Conservation (phyloP, 148 eudicot genomes). For the Vaccinium corymbosum region DNA sequence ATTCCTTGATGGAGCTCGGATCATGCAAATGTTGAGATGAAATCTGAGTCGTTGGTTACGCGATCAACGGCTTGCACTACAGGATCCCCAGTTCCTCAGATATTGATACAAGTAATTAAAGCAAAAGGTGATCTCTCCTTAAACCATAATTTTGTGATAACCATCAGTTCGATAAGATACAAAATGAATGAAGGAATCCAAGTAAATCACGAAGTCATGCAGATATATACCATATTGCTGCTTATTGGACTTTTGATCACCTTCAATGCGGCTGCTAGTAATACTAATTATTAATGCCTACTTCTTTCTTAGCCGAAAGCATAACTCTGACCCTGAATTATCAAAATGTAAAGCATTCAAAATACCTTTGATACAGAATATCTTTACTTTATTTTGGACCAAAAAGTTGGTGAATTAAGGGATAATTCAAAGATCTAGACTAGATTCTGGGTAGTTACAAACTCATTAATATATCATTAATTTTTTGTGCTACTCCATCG, state of each 20-base stretch:
- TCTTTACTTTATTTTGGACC: neutral
- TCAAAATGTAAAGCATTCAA: neutral
- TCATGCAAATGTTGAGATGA: no score
- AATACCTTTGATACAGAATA: neutral
- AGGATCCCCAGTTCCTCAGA: no score
- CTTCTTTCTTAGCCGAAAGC: slow-evolving; percentile 1
- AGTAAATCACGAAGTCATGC: neutral
- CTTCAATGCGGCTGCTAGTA: neutral
- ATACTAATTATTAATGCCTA: neutral
- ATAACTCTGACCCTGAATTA: neutral
- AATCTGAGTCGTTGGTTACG: no score
- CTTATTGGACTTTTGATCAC: neutral
- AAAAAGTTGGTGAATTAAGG: neutral
- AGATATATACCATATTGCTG: neutral
- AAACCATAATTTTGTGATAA: no score
- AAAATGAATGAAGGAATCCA: neutral
- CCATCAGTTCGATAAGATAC: no score
- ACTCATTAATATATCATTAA: neutral
- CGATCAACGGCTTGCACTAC: no score
- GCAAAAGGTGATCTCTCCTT: neutral
- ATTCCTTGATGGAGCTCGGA: no score
- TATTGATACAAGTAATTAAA: neutral
- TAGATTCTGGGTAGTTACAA: neutral
- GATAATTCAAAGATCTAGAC: neutral
- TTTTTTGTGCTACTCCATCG: neutral